Base-by-base conservation (phyloP, 805 yeast species). In the Metschnikowia chrysomelidarum region DNA sequence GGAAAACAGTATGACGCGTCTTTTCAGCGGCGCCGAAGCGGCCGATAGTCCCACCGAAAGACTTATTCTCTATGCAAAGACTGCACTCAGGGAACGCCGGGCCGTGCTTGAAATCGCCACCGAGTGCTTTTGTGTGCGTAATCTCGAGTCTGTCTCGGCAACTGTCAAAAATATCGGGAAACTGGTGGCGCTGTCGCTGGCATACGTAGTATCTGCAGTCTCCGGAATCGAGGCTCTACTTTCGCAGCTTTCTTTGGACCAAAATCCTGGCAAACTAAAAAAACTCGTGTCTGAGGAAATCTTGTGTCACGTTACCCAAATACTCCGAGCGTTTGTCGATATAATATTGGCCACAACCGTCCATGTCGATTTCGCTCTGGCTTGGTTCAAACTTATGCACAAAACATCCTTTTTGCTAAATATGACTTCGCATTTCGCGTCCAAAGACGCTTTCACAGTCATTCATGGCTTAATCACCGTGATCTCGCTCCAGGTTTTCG, bases 371-470 rank as follows among this genome's bases (percentile, higher is more conserved):
- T 31, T 49, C 1, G 62, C 73, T 3, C 30, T 53, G 2, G 48
- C 59, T 7, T 84, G 93, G 93, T 80, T 82, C 47, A 47, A 59
- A 5, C 54, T 78, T 8, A 65, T 78, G 73, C 53, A 63, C 8
- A 43, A 54, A 7, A 49, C 57, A 8, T 50, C 57, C 24, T 64
- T 60, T 29, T 52, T 50, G 4, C 34, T 37, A 7, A 36, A 43
- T 1, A 46, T 62, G 29, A 63, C 58, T 4, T 59, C 63, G 5
- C 39, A 38, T 32, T 50, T 62, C 12, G 38, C 41, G 19, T 41
- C 40, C 44, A 55, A 48, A 7, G 65, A 61, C 30, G 38, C 62
- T 33, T 46, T 57, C 37, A 41, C 46, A 9, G 51, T 61, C 10
- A 56, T 80, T 4, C 70, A 72, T 42, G 64, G 75, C 1, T 59